Base-by-base conservation (phyloP, 129 eudicot species). In the Flaveria ramosissima region DNA sequence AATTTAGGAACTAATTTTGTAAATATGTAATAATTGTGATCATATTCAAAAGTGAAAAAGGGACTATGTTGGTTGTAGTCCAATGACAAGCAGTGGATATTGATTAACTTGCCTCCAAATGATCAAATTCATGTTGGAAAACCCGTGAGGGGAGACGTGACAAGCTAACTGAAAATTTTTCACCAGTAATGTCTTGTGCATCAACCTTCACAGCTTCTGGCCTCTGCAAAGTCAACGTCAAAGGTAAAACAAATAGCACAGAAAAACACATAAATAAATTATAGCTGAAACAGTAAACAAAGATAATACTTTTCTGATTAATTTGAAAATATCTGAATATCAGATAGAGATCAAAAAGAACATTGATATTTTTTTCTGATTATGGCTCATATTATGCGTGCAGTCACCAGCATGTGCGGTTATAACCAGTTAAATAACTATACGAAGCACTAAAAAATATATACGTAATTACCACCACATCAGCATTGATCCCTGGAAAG, bases 61-160 rank as follows among this genome's bases (percentile, higher is more conserved):
- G 8, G 10, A 36, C 61, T 70, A 30, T 30, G 14, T 13, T 41
- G 27, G 69, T 50, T 19, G 36, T n/a, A 66, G 61, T 19, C 30
- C 62, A 69, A 62, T 7, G 7, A 69, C 19, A 74, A 42, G 27
- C 39, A 70, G 45, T 46, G 24, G 27, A 60, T 36, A 68, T 9
- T 50, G 43, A 86, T 70, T 19, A 66, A 82, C 74, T 74, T 80
- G 88, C 99, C 99, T 89, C 83, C 78, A 94, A 81, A 86, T 94
- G 99, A 80, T 94, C 99, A 86, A 68, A 94, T 79, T 94, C 97
- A 74, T 91, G 99, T 90, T 91, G 99, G 64, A 94, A 94, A 21
- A 94, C 92, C 21, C 99, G 88, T n/a, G 99, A 91, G 45, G 93
- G 92, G 76, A 94, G 96, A 6, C 60, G 90, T 7, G 94, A 84